Conservation (phyloP, 2,329 filamentous ascomycete genomes). For the Venturia effusa region DNA sequence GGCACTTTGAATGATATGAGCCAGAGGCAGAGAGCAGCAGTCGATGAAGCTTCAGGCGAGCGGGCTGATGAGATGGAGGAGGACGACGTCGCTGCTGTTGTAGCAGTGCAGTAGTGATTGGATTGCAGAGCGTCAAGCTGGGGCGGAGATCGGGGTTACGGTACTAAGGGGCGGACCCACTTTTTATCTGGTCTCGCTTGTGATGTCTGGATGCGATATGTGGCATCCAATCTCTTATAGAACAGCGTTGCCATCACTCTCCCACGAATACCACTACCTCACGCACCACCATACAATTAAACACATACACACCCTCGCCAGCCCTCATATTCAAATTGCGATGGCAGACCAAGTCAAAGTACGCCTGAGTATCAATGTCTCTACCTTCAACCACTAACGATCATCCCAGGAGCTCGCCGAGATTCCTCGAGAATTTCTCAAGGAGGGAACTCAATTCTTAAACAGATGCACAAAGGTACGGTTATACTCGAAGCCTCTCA, state of each 20-base stretch:
- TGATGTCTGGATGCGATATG: background rate
- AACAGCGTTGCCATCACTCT: background rate
- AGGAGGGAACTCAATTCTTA: slow-evolving; percentile 51
- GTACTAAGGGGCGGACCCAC: slow-evolving; percentile 4
- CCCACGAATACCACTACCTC: background rate
- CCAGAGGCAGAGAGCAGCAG: background rate
- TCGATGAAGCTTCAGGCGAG: background rate
- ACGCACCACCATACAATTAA: background rate
- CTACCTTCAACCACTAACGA: background rate
- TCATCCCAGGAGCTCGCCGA: slow-evolving; percentile 11
- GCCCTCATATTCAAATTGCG: background rate
- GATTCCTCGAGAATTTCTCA: slow-evolving; percentile 18
- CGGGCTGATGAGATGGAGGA: background rate
- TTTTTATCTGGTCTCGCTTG: background rate
- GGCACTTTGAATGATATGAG: background rate
- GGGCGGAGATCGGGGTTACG: background rate
- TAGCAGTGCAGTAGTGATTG: too few species aligned
- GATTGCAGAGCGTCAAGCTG: background rate
- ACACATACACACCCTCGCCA: background rate
- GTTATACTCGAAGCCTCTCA: background rate
- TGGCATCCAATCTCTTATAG: background rate
- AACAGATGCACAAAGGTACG: slow-evolving; percentile 46
- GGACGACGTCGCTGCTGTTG: background rate
- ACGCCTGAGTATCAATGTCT: background rate
- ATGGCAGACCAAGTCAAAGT: slow-evolving; percentile 12